Evolutionary conservation across 2,329 filamentous ascomycete species (phyloP).

Genomic region (Diaporthe helianthi): DNA sequence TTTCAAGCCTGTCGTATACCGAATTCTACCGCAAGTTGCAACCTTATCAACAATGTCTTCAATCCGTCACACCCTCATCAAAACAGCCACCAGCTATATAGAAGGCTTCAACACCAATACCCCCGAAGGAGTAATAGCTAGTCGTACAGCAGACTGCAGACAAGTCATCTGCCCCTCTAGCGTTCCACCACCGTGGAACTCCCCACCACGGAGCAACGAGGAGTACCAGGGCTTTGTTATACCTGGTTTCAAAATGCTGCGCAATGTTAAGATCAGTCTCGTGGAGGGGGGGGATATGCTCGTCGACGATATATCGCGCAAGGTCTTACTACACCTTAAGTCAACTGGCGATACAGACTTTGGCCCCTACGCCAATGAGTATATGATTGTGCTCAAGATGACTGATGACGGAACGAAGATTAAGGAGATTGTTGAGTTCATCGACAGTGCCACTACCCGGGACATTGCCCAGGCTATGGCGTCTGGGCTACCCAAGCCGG

Average conservation of each 20-base stretch:
- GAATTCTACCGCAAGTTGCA: too few species aligned
- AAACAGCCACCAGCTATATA: constrained; percentile 29
- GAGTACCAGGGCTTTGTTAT: constrained; percentile 23
- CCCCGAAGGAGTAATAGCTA: constrained; percentile 23
- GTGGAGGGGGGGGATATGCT: constrained; percentile 19
- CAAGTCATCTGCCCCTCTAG: constrained; percentile 16
- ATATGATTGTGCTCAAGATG: constrained; percentile 37
- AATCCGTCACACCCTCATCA: constrained; percentile 5
- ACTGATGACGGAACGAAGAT: constrained; percentile 36
- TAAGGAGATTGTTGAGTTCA: constrained; percentile 38
- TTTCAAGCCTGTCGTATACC: neutral
- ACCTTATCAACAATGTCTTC: constrained; percentile 14
- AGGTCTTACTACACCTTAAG: constrained; percentile 37
- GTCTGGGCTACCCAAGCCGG: constrained; percentile 4
- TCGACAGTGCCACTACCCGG: constrained; percentile 36
- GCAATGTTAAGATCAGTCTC: constrained; percentile 14
- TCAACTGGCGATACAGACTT: constrained; percentile 35
- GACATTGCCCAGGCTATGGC: constrained; percentile 32
- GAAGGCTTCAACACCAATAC: constrained; percentile 26
- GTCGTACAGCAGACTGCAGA: constrained; percentile 27
- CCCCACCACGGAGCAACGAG: constrained; percentile 21
- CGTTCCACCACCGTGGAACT: constrained; percentile 24
- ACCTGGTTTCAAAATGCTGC: constrained; percentile 6
- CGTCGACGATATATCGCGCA: constrained; percentile 36
- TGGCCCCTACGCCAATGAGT: constrained; percentile 39